Evolutionary conservation across 306 rosid species (phyloP).

Genomic region (Heteromeles arbutifolia): DNA sequence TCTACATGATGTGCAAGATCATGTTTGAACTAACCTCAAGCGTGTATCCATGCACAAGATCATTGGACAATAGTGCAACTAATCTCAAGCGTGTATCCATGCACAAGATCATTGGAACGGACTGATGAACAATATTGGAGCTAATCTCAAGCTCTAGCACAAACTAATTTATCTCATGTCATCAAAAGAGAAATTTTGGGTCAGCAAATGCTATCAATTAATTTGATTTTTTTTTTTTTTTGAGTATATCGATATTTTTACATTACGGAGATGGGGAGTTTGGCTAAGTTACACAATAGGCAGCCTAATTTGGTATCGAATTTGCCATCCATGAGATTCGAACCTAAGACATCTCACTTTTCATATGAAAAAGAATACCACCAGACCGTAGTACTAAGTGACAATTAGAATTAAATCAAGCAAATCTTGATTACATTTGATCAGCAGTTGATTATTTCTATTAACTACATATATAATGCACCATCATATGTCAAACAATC

Average conservation of each 20-base stretch:
- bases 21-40: too few species aligned
- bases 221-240: background rate
- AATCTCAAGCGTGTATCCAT: background rate
- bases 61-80: background rate
- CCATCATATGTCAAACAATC: background rate
- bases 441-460: background rate
- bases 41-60: background rate
- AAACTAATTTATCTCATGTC: background rate
- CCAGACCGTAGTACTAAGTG: too few species aligned
- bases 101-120: background rate
- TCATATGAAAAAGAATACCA: too few species aligned
- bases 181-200: background rate
- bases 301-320: too few species aligned
- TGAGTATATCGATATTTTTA: too few species aligned
- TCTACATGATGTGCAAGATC: too few species aligned
- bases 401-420: background rate
- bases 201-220: background rate
- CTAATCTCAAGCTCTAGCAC: background rate
- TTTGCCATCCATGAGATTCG: too few species aligned
- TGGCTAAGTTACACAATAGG: too few species aligned
- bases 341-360: too few species aligned
- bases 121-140: background rate
- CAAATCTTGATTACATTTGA: background rate
- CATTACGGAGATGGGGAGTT: too few species aligned
- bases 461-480: background rate